Evolutionary conservation across 768 basidiomycete genomes (phyloP), one percentile per base, ranked within the genome.

Genomic region (Clavulina sp.): DNA sequence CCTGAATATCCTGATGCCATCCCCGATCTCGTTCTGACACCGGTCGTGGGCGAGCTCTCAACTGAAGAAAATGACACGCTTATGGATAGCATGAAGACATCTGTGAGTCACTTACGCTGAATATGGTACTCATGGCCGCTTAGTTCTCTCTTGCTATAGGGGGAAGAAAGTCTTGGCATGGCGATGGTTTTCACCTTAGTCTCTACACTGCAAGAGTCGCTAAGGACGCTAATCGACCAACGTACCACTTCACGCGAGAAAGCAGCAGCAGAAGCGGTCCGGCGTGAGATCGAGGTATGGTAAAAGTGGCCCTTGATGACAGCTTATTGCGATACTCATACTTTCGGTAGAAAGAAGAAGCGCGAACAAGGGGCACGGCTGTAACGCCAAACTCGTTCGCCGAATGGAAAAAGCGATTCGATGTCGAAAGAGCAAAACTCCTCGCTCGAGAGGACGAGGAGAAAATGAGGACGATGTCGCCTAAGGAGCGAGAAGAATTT

Each of bases 111-210:
- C 53, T 77, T 54, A 49, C 41, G 52, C 16, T 41, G 5, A 38
- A 40, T 36, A 31, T 29, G 16, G 28, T 21, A 13, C 6, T 31
- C 31, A n/a, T n/a, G n/a, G n/a, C n/a, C n/a, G n/a, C n/a, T n/a
- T n/a, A n/a, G n/a, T n/a, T n/a, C n/a, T n/a, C n/a, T n/a, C 56
- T 16, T 16, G 18, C 33, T 16, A 9, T 9, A 85, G 82, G 84
- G 83, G 51, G 75, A 81, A 61, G 87, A 91, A 61, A 89, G 84
- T 63, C 60, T 87, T 21, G 88, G 88, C 40, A 92, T 92, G 82
- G 91, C 95, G 2, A 96, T 97, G 91, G 92, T 91, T 18, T 99
- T 95, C 62, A 89, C 93, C 0, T 71, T 99, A 18, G 80, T 89
- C 7, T 81, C 84, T 0, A 80, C 84, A 59, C 73, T 95, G 41